These are phyloP conservation scores for Nakazawaea wyomingensis DNA, from an alignment of 805 yeast species.

Conservation along the genomic window DNA sequence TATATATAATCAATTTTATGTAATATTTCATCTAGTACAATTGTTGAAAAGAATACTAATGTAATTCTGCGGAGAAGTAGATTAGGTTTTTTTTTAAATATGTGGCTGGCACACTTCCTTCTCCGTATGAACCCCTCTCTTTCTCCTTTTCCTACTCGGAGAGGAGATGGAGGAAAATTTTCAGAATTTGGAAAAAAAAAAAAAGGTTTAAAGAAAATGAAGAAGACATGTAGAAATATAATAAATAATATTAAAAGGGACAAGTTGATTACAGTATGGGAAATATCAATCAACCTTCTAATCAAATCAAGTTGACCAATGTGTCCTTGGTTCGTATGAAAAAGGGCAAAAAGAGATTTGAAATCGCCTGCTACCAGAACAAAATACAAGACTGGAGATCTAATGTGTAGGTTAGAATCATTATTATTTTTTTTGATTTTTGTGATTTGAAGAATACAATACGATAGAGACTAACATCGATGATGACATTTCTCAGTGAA, in stretches of 20 bases:
- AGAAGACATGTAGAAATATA: background rate
- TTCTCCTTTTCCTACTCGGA: no score
- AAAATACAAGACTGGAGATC: conserved; percentile 94
- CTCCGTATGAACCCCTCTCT: no score
- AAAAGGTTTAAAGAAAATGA: background rate
- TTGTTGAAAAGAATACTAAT: no score
- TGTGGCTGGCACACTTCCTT: no score
- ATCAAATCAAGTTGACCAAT: conserved; percentile 87
- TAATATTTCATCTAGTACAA: background rate
- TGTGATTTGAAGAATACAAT: no score
- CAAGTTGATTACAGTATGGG: conserved; percentile 20
- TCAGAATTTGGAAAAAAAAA: background rate
- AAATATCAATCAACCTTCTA: conserved; percentile 76
- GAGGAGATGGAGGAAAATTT: no score
- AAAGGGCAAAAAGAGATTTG: conserved; percentile 88
- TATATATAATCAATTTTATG: background rate
- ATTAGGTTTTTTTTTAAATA: no score
- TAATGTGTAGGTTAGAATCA: conserved; percentile 37
- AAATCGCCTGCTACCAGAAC: conserved; percentile 93
- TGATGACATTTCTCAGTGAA: conserved; percentile 38
- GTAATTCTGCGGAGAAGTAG: no score
- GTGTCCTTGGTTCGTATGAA: conserved; percentile 90
- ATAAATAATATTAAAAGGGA: background rate
- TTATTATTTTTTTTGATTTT: no score
- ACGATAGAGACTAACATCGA: no score